Conservation (phyloP, 495 filamentous ascomycete genomes). For the Lasiosphaeria miniovina region DNA sequence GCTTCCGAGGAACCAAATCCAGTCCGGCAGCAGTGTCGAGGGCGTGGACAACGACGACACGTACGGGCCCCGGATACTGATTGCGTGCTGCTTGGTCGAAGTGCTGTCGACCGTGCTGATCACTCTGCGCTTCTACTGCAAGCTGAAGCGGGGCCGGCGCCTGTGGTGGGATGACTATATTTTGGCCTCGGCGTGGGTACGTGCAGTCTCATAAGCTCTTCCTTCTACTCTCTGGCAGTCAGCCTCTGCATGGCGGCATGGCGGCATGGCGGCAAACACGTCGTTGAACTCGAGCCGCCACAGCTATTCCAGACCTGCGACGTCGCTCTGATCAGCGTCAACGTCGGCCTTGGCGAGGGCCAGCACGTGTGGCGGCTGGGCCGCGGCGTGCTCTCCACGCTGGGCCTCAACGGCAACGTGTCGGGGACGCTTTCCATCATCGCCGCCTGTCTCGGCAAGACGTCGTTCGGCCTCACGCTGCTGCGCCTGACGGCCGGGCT, state of each 20-base stretch:
- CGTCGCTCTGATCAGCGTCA: constrained; percentile 9
- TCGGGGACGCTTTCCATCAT: constrained; percentile 21
- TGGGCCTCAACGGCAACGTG: constrained; percentile 16
- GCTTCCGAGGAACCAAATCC: constrained; percentile 4
- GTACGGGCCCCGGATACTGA: not conserved
- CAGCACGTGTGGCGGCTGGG: constrained; percentile 9
- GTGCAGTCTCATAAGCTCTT: not conserved
- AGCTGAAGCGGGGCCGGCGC: constrained; percentile 12
- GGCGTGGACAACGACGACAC: not conserved
- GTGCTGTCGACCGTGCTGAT: constrained; percentile 13
- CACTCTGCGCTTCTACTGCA: constrained; percentile 23
- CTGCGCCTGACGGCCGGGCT: constrained; percentile 12
- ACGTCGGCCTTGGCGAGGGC: constrained; percentile 18
- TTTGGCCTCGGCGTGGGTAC: constrained; percentile 15
- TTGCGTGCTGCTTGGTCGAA: not conserved
- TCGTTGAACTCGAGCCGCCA: not conserved
- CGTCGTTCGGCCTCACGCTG: constrained; percentile 27
- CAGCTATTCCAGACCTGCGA: constrained; percentile 3
- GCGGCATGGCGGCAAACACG: not conserved
- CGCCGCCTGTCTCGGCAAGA: constrained; percentile 28
- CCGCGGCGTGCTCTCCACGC: constrained; percentile 4
- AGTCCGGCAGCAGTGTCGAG: not conserved
- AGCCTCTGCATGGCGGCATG: not conserved
- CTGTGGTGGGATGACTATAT: constrained; percentile 26
- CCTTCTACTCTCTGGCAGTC: not conserved